Evolutionary conservation across 768 basidiomycete species (phyloP), one percentile per base, ranked within the genome.

Genomic region (Aureoboletus auriporus): DNA sequence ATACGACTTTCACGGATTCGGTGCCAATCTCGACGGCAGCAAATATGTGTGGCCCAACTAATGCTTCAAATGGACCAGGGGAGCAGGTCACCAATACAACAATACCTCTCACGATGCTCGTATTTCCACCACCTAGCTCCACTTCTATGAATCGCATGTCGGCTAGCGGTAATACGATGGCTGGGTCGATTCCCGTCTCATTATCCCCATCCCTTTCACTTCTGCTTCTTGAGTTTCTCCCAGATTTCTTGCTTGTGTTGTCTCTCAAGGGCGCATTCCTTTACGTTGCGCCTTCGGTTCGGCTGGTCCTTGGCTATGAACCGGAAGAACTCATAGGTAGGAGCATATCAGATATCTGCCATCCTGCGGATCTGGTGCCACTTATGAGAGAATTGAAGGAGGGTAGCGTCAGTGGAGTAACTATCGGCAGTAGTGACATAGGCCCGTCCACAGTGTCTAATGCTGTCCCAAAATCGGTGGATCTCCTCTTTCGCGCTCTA

Each of bases 381-480:
- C 79, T 94, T 53, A 88, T 89, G 79, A 80, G 94, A 38, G 92
- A 95, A 70, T 75, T 96, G 57, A 97, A 96, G 62, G 89, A 90
- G 49, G 63, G 63, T 5, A 65, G 64, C 31, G 41, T 61, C 17
- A 48, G 28, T 36, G 53, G 56, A 16, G 30, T 58, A 14, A 46
- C 57, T 30, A 20, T 56, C 39, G 37, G 62, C 30, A 42, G 53
- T 4, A 44, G 55, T 11, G 60, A 66, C 11, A 40, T 48, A 30
- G 55, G 50, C 26, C 42, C 52, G 26, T 57, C 53, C 26, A 42
- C 34, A 10, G 38, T 50, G 28, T 45, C 52, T 3, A 53, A 48
- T 47, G 23, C 45, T 40, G 26, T 43, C 28, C 81, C 82, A 1
- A 77, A 81, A 44, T 71, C 76, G 0, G 89, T 96, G 37, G 87